Base-by-base conservation (phyloP, 1,139 yeast genomes). In the Blastobotrys apis region DNA sequence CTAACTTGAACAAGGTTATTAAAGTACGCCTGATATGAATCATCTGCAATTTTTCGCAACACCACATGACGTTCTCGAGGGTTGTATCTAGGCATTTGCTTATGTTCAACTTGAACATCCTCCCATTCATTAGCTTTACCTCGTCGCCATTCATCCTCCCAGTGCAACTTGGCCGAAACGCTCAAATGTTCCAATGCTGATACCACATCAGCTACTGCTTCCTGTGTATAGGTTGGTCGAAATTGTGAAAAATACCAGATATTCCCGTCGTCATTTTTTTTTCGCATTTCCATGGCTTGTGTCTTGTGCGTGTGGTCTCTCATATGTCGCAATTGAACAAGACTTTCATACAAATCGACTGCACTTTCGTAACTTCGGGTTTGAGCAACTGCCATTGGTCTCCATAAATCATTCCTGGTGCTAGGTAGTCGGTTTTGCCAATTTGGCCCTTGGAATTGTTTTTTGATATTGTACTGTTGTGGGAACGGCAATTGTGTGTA, bases 221-320 rank as follows among this genome's bases (percentile, higher is more conserved):
- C 97, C 64, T 87, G 95, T 9, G 94, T 73, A 65, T 82, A 85
- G 0, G 94, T 81, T 23, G 97, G 97, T 60, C 97, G 77, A 68
- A 75, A 90, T 39, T 87, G 92, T 45, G 84, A 77, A 51, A 53
- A 63, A 51, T 53, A 60, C 96, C 97, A 88, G 41, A 81, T 78
- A 64, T 84, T 81, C 1, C 94, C 94, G 45, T 81, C 86, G 35
- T 74, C 77, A 60, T 84, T 79, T 61, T 84, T 79, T 59, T 78
- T 80, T 57, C 97, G 75, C 74, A 84, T 69, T 36, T 72, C 69
- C 58, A 78, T 74, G 31, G 94, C 87, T 57, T 78, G 80, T 47
- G 77, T 71, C 45, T 72, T 71, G 53, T 75, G 72, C 29, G 72
- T 63, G 19, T 76, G 71, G 62, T 86, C 94, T 58, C 97, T 76